Evolutionary conservation across 805 yeast species (phyloP).

Genomic region (Candida ipomoeae): DNA sequence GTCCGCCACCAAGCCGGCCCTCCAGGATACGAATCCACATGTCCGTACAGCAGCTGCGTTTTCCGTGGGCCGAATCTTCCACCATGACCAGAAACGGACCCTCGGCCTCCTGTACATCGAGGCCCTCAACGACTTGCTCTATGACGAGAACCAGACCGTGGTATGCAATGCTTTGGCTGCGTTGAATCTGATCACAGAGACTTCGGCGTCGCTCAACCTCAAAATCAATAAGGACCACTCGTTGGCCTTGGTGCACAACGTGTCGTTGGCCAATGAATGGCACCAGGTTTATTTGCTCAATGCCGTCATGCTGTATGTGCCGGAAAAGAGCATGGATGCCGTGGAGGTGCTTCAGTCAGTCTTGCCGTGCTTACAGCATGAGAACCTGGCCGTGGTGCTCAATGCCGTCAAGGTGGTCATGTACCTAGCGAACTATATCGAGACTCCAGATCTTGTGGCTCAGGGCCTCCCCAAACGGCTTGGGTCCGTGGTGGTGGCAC

Average conservation of each 20-base stretch:
- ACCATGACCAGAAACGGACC: conserved; percentile 46
- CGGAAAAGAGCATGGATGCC: conserved; percentile 66
- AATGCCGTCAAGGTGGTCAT: conserved; percentile 70
- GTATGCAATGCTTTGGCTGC: conserved; percentile 72
- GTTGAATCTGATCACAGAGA: conserved; percentile 59
- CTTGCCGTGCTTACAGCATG: conserved; percentile 72
- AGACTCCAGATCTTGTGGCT: conserved; percentile 49
- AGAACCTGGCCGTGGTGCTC: conserved; percentile 74
- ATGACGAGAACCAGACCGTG: conserved; percentile 56
- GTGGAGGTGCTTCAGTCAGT: conserved; percentile 57
- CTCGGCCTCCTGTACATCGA: conserved; percentile 42
- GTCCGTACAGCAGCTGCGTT: conserved; percentile 69
- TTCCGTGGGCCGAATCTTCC: conserved; percentile 64
- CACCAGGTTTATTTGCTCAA: conserved; percentile 63
- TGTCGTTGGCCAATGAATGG: conserved; percentile 58
- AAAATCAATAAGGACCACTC: conserved; percentile 48
- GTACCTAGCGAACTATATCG: conserved; percentile 69
- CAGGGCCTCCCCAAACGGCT: conserved; percentile 54
- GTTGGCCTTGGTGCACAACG: conserved; percentile 29
- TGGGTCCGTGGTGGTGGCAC: conserved; percentile 63
- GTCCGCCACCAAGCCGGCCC: conserved; percentile 29
- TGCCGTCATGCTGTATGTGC: conserved; percentile 64
- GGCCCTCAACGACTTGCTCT: conserved; percentile 48
- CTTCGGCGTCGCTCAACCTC: conserved; percentile 45
- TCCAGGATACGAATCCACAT: conserved; percentile 49